phyloP scores from a whole-genome alignment of 768 basidiomycete genomes.

The Pluteus cervinus region DNA sequence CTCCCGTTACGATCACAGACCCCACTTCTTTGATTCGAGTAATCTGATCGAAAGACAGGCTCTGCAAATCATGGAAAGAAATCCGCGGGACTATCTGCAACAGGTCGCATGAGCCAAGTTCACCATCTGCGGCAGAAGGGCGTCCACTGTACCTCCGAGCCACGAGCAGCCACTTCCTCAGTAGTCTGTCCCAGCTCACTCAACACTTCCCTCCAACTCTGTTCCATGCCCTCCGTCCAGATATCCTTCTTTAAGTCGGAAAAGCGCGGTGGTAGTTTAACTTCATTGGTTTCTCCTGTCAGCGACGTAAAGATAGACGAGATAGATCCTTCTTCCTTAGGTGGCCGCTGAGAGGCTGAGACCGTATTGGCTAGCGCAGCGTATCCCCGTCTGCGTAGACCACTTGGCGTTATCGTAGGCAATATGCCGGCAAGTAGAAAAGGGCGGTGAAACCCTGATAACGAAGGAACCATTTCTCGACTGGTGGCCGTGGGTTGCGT shows the following conservation, averaged over 20 bases:
- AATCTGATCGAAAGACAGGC: constrained; percentile 36
- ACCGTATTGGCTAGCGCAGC: constrained; percentile 6
- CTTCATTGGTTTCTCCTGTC: constrained; percentile 25
- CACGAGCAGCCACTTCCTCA: constrained; percentile 38
- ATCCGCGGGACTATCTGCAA: constrained; percentile 48
- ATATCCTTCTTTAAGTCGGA: constrained; percentile 51
- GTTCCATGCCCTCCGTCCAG: constrained; percentile 36
- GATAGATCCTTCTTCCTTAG: constrained; percentile 34
- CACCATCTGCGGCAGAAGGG: background rate
- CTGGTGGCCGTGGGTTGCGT: no score
- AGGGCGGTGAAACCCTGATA: no score
- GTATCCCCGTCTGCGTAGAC: no score
- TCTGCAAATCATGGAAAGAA: constrained; percentile 34
- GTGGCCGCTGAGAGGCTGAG: constrained; percentile 11
- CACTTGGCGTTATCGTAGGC: no score
- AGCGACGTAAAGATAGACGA: constrained; percentile 33
- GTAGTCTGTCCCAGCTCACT: constrained; percentile 38
- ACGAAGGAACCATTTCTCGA: no score
- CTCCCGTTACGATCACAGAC: constrained; percentile 50
- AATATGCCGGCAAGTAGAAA: no score
- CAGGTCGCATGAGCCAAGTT: background rate
- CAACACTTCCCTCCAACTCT: constrained; percentile 54
- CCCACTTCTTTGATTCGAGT: constrained; percentile 45
- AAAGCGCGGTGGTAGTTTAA: constrained; percentile 55
- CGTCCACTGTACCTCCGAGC: constrained; percentile 37